Base-by-base conservation (phyloP, 352 stramenopile species). In the Phytophthora tubulina region DNA sequence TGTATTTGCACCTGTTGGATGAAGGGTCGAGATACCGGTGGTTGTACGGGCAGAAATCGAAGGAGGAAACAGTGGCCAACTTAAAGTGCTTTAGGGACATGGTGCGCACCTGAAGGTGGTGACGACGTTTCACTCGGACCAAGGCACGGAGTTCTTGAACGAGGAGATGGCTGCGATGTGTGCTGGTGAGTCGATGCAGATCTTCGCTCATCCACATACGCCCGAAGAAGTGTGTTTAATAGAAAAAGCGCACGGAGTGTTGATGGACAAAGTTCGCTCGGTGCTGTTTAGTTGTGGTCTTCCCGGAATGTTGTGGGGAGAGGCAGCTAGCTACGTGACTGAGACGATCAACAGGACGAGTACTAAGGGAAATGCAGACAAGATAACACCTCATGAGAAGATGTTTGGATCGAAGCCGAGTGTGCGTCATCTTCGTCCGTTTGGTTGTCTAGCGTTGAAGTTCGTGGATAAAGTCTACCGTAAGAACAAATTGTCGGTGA, bases 1-100 rank as follows among this genome's bases (percentile, higher is more conserved):
- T 71, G 54, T 55, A 71, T 4, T 36, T 71, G 13, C 63, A 65
- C 15, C 7, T 64, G 7, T n/a, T 71, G 0, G 63, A 64, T 30
- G 52, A 71, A 60, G 36, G 63, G 0, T 55, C 63, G 9, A 31
- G 53, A 8, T 72, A 56, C n/a, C 53, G 57, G 14, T 72, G 55
- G 32, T 1, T 72, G 3, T 49, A 70, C 10, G 8, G 35, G 21
- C 53, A 66, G 49, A 27, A 66, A 39, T 31, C 17, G 13, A 72
- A 67, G n/a, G 64, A 66, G 6, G 32, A 72, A 38, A 72, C 48
- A 3, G 64, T 66, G 13, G 14, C 46, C 2, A 46, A 31, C 2
- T 27, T 72, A 2, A 4, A 3, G 15, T 32, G 33, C 15, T 66
- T 61, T 41, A 14, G 30, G 4, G 13, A 56, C 17, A 17, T 32